Base-by-base conservation (phyloP, 2,329 filamentous ascomycete species). In the Seiridium unicorne region DNA sequence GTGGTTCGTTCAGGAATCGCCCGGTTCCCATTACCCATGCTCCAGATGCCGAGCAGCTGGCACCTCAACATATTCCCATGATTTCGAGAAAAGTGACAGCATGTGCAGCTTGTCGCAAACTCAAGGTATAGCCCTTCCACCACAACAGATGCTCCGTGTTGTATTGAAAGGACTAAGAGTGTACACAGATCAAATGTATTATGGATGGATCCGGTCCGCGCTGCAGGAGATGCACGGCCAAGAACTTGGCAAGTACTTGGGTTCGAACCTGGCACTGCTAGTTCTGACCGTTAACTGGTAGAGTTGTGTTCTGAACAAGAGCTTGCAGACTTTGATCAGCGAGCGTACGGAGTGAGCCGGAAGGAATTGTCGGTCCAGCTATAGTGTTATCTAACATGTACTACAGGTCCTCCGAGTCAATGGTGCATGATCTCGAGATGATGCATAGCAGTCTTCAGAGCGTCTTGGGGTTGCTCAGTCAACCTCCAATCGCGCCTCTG, bases 191-290 rank as follows among this genome's bases (percentile, higher is more conserved):
- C 58, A 76, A 76, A 64, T 78, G 76, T 49, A 63, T 77, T 49
- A 78, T 78, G 75, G 74, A 77, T 51, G 73, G 75, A 42, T 70
- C 66, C 34, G 74, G 74, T 0, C 74, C 76, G 2, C 75, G 75
- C 3, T 78, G 76, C 61, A 69, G 71, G 4, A 67, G 76, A 58
- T 78, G 76, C 51, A 62, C 68, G 18, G 73, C 77, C 60, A 63
- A 72, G 11, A 73, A 73, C 44, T 61, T 78, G 40, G 58, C 55
- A 47, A 35, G 42, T 54, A n/a, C 11, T n/a, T 3, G 10, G 34
- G 5, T 46, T 4, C 13, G 5, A 13, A 3, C n/a, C 40, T 5
- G 9, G 6, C 3, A 3, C n/a, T 13, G 5, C 34, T n/a, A 11
- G n/a, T 40, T 18, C 51, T 55, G 34, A 59, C 18, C n/a, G n/a